Base-by-base conservation (phyloP, 2,329 filamentous ascomycete species). In the Xylaria sp. region DNA sequence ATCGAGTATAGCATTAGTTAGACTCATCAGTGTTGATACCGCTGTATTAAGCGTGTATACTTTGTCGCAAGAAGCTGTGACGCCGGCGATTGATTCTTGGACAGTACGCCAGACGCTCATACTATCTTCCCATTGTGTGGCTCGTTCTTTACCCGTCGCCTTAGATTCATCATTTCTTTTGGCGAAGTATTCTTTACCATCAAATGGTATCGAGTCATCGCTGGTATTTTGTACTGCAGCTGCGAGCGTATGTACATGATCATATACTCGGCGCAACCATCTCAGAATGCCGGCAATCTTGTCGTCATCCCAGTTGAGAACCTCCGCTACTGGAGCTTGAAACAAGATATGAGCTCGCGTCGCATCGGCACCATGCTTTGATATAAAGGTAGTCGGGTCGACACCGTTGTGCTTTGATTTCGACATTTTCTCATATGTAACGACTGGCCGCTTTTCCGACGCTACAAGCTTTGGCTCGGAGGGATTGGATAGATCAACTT, bases 331-430 rank as follows among this genome's bases (percentile, higher is more conserved):
- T 0, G 94, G 93, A 0, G 94, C 94, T 75, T 94, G 92, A 83
- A 97, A 97, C 7, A 97, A 86, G 78, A 97, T 92, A 78, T 97
- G 94, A 3, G 93, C 93, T 65, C 94, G 86, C 1, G 92, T 94
- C 6, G 92, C 90, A 79, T 97, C 94, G 1, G 94, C 92, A 25
- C 94, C 94, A 74, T 96, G 91, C 73, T 88, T 89, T 8, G 85
- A 82, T 66, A 96, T 93, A 72, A 91, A 92, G 0, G 83, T 84
- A 0, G 88, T 89, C 0, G 94, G 94, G 77, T 97, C 93, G 7
- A 97, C 93, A 32, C 94, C 94, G 77, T 97, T 97, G 82, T 96
- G 86, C 80, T 97, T 97, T 76, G 93, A 97, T 82, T 97, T 97
- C 48, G 92, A 96, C 94, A 97, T 97, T 78, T 97, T 97, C 79